Evolutionary conservation across 768 basidiomycete species (phyloP), one percentile per base, ranked within the genome.

Genomic region (Leccinellum luteum): DNA sequence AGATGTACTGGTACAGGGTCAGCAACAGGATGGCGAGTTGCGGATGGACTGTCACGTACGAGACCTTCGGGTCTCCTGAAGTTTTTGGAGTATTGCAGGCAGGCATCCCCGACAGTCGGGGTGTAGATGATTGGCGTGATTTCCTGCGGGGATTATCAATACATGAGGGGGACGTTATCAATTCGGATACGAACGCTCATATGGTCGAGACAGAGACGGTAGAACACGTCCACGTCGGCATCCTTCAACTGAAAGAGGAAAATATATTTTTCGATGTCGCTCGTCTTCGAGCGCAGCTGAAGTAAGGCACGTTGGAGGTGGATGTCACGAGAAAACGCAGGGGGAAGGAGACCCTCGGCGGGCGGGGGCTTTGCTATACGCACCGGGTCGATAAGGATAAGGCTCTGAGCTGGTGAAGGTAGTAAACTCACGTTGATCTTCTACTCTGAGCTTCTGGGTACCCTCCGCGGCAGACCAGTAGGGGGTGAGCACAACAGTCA

Each of bases 21-120:
- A 64, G 60, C 50, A 30, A 8, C 31, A 21, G 27, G 8, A 31
- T n/a, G 10, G 51, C 21, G 25, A 47, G 2, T 25, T 9, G 45
- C 15, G 28, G 32, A 41, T 49, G 51, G 43, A 28, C 21, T 4
- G 73, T 12, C 48, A 49, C 78, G 52, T 62, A 94, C 83, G 71
- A 87, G 72, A 44, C 90, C 90, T 68, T 92, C 89, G 0, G 89
- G 84, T 41, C 81, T 79, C 61, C 88, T 78, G 69, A 86, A 92
- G 61, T 86, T 92, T 59, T 87, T 84, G 21, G 87, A 89, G 75
- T 84, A 94, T 66, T 91, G 87, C 62, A 91, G 69, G 68, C 92
- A 94, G 3, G 93, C 94, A 64, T 95, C 92, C 25, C 94, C 94
- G 28, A 96, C 92, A 14, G 90, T 92, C 0, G 94, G 94, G 0